Evolutionary conservation across 2,329 filamentous ascomycete genomes (phyloP).

Genomic region (Ophiostoma pallidulum): DNA sequence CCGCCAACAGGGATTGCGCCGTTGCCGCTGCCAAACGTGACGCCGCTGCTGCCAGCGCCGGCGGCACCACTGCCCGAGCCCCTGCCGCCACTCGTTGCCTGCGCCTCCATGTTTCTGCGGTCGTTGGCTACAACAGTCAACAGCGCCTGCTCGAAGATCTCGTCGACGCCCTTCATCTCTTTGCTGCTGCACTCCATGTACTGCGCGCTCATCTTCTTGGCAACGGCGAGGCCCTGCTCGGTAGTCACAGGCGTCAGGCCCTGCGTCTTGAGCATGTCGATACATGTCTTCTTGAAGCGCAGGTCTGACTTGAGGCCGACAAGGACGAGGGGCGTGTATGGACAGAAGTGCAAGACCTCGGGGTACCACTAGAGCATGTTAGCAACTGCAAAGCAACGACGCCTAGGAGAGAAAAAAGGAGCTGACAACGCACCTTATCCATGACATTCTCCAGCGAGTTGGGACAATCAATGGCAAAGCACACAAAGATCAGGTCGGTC

Average conservation of each 20-base stretch:
- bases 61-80: slow-evolving; percentile 19
- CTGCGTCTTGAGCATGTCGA: slow-evolving; percentile 97
- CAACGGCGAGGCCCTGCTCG: slow-evolving; percentile 80
- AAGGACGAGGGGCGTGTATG: slow-evolving; percentile 89
- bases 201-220: slow-evolving; percentile 83
- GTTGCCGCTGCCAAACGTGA: slow-evolving; percentile 18
- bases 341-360: slow-evolving; percentile 97
- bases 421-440: slow-evolving; percentile 64
- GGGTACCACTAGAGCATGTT: slow-evolving; percentile 78
- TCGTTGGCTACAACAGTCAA: slow-evolving; percentile 81
- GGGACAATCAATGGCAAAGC: slow-evolving; percentile 97
- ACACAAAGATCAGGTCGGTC: slow-evolving; percentile 95
- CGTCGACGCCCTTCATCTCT: slow-evolving; percentile 90
- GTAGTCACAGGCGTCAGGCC: slow-evolving; percentile 89
- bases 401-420: too few species aligned
- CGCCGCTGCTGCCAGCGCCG: slow-evolving; percentile 26
- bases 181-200: slow-evolving; percentile 99
- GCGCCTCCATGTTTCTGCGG: slow-evolving; percentile 49
- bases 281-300: slow-evolving; percentile 88
- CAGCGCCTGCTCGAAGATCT: slow-evolving; percentile 90
- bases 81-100: slow-evolving; percentile 28
- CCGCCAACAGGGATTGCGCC: slow-evolving; percentile 30
- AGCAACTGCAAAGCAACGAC: too few species aligned
- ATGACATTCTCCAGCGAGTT: slow-evolving; percentile 97
- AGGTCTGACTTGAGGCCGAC: slow-evolving; percentile 96